Conservation (phyloP, 768 basidiomycete genomes). For the Leccinellum luteum region DNA sequence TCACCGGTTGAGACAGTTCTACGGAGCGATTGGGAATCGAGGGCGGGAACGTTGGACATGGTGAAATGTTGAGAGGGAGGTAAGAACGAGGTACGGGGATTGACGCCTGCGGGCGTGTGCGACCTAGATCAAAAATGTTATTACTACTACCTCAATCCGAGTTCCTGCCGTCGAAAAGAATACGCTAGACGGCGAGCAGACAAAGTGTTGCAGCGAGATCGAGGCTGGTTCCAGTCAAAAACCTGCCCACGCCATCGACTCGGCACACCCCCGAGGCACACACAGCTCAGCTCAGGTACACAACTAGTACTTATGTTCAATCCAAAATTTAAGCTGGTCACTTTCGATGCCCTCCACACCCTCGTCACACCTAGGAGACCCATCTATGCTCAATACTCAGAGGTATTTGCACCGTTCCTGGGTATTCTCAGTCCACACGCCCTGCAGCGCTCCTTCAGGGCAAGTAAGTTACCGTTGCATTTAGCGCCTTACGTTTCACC, state of each 20-base stretch:
- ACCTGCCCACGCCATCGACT: background rate
- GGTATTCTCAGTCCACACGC: conserved; percentile 54
- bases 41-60: conserved; percentile 26
- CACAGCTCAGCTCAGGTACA: background rate
- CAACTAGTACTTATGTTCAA: too few species aligned
- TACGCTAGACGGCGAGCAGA: background rate
- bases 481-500: conserved; percentile 1
- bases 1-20: conserved; percentile 36
- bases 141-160: conserved; percentile 16
- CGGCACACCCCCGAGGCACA: background rate
- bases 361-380: conserved; percentile 66
- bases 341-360: conserved; percentile 82
- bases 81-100: conserved; percentile 16
- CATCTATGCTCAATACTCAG: conserved; percentile 59
- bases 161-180: conserved; percentile 9
- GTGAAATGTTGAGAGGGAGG: conserved; percentile 19
- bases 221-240: background rate
- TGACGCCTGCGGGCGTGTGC: conserved; percentile 31
- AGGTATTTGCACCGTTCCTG: conserved; percentile 63
- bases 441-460: conserved; percentile 58
- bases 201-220: conserved; percentile 11
- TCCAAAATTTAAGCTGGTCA: too few species aligned
- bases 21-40: conserved; percentile 34
- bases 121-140: conserved; percentile 3
- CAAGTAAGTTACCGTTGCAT: conserved; percentile 36